These are phyloP conservation scores for Bruguiera gymnorhiza DNA, from an alignment of 345 rosid genomes.

Conservation along the genomic window DNA sequence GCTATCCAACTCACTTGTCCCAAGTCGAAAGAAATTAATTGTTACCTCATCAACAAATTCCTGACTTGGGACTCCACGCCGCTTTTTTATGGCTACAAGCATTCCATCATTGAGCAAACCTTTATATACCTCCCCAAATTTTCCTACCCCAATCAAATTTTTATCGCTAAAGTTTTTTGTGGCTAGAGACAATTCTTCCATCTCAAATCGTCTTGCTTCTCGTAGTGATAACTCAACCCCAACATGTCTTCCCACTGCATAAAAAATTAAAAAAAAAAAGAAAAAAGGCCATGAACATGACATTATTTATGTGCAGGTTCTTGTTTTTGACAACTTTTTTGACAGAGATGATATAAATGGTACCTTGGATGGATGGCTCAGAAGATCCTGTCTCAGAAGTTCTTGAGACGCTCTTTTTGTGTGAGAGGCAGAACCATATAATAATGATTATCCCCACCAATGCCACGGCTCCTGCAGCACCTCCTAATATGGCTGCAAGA, in stretches of 20 bases:
- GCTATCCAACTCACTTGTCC: neutral
- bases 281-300: slow-evolving; percentile 14
- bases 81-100: slow-evolving; percentile 87
- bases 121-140: slow-evolving; percentile 89
- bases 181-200: slow-evolving; percentile 83
- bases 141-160: slow-evolving; percentile 82
- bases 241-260: slow-evolving; percentile 59
- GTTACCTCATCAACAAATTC: slow-evolving; percentile 83
- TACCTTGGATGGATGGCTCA: slow-evolving; percentile 74
- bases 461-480: slow-evolving; percentile 95
- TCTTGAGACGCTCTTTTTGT: slow-evolving; percentile 45
- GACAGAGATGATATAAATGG: slow-evolving; percentile 1
- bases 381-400: slow-evolving; percentile 89
- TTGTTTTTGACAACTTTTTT: neutral
- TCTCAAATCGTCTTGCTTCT: slow-evolving; percentile 78
- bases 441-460: slow-evolving; percentile 53
- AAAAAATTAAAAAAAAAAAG: neutral
- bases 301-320: slow-evolving; percentile 4
- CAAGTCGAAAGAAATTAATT: neutral
- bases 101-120: slow-evolving; percentile 92
- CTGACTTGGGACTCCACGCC: slow-evolving; percentile 62
- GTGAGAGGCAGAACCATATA: slow-evolving; percentile 65
- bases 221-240: slow-evolving; percentile 63
- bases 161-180: slow-evolving; percentile 69
- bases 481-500: slow-evolving; percentile 86